Percentiles rank a stretch among this genome's conserved stretches.
Evolutionary conservation across 2,329 filamentous ascomycete genomes (phyloP).

Genomic region (Waltergamsia citrina): DNA sequence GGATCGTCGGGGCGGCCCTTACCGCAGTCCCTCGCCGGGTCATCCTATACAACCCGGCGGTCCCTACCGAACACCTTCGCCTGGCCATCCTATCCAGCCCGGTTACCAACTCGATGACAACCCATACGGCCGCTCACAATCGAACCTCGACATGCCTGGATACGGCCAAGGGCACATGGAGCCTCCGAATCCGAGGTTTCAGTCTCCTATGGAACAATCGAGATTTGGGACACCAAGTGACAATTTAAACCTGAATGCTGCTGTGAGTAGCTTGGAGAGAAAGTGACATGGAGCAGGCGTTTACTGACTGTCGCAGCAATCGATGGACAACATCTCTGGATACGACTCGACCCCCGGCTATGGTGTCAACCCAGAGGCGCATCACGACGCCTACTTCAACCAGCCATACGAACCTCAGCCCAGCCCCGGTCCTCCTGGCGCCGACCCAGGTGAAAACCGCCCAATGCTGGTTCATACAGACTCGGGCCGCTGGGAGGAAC

Average conservation of each 20-base stretch:
- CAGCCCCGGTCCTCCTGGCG: conserved; percentile 48
- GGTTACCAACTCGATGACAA: conserved; percentile 79
- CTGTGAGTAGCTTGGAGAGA: conserved; percentile 44
- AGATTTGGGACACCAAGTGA: conserved; percentile 58
- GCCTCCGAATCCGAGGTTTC: conserved; percentile 5
- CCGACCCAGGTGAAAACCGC: conserved; percentile 57
- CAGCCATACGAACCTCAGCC: conserved; percentile 68
- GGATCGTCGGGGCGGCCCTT: conserved; percentile 38
- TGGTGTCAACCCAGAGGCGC: conserved; percentile 69
- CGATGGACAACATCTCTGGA: conserved; percentile 37
- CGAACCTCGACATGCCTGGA: conserved; percentile 20
- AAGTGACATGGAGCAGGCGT: not conserved
- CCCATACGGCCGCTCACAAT: conserved; percentile 42
- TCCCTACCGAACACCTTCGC: conserved; percentile 62
- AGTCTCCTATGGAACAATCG: conserved; percentile 9
- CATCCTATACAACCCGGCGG: conserved; percentile 58
- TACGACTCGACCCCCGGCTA: conserved; percentile 48
- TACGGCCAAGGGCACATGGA: too few species aligned
- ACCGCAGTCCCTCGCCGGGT: conserved; percentile 65
- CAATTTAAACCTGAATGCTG: conserved; percentile 72
- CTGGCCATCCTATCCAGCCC: conserved; percentile 59
- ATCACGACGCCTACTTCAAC: conserved; percentile 82
- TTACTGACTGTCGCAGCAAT: conserved; percentile 28
- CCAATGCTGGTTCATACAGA: conserved; percentile 66
- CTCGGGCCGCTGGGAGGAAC: conserved; percentile 29